Percentiles rank a stretch among this genome's conserved stretches.
phyloP scores from a whole-genome alignment of 2,329 filamentous ascomycete species.

The Sphaerulina vaccinii region DNA sequence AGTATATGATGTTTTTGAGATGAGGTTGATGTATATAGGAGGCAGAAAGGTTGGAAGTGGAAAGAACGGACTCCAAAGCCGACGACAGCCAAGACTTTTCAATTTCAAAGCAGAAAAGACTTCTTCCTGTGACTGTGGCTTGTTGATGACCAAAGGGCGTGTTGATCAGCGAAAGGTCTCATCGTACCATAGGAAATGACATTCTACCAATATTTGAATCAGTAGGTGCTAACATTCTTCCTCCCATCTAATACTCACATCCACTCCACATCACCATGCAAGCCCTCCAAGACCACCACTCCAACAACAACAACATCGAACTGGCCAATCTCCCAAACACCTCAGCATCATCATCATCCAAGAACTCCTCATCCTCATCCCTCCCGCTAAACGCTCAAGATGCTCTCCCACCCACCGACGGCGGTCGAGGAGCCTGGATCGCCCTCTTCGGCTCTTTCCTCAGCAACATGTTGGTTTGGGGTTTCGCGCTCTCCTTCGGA shows the following conservation, averaged over 20 bases:
- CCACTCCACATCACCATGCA: background rate
- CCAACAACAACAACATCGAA: background rate
- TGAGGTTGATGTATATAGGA: too few relatives aligned
- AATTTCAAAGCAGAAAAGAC: too few relatives aligned
- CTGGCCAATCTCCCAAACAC: background rate
- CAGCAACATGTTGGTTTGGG: slow-evolving; percentile 32
- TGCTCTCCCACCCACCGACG: slow-evolving; percentile 39
- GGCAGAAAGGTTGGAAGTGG: too few relatives aligned
- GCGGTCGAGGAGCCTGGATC: slow-evolving; percentile 44
- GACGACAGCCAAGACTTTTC: too few relatives aligned
- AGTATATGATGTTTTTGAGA: too few relatives aligned
- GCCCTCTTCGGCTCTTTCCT: slow-evolving; percentile 49
- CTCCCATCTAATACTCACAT: background rate
- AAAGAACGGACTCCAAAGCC: too few relatives aligned
- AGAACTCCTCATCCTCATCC: background rate
- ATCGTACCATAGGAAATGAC: too few relatives aligned
- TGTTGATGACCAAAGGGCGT: background rate
- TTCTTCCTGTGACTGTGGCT: too few relatives aligned
- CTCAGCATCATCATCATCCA: background rate
- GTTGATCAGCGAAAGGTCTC: background rate
- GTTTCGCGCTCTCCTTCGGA: slow-evolving; percentile 35
- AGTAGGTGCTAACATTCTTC: background rate
- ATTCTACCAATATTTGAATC: too few relatives aligned
- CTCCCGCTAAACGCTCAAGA: slow-evolving; percentile 10
- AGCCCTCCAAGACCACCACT: background rate